A percentile compares a stretch with the other conserved stretches of the same genome.
Evolutionary conservation across 2,329 filamentous ascomycete genomes (phyloP).

Genomic region (Stachybotrys chlorohalonatus): DNA sequence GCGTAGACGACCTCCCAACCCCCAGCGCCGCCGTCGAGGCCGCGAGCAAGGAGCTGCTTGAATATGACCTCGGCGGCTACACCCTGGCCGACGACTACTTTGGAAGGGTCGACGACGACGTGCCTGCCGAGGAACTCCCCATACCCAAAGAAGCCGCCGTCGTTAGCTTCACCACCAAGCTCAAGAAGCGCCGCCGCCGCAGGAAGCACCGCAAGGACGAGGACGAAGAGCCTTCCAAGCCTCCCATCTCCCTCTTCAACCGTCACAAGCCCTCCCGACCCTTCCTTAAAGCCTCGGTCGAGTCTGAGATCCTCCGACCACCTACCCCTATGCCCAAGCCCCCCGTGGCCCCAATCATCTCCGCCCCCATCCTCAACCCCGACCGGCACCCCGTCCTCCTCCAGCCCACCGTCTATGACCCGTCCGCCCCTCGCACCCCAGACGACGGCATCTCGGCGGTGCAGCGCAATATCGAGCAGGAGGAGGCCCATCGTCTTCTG

Average conservation of each 20-base stretch:
- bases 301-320: constrained; percentile 15
- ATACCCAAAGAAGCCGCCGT: constrained; percentile 9
- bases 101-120: constrained; percentile 6
- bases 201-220: constrained; percentile 24
- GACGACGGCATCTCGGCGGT: constrained; percentile 45
- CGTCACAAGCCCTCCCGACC: constrained; percentile 15
- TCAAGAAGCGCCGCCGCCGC: constrained; percentile 34
- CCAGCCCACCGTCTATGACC: constrained; percentile 49
- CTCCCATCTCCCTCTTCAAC: constrained; percentile 9
- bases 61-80: constrained; percentile 28
- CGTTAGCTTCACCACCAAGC: constrained; percentile 33
- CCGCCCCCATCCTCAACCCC: constrained; percentile 39
- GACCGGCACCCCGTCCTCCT: constrained; percentile 43
- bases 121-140: constrained; percentile 8
- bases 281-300: constrained; percentile 12
- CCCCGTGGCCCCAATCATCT: constrained; percentile 23
- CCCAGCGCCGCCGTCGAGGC: constrained; percentile 46
- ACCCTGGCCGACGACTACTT: constrained; percentile 25
- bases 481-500: constrained; percentile 44
- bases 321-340: constrained; percentile 20
- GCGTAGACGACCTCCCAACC: constrained; percentile 29
- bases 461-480: constrained; percentile 48
- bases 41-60: constrained; percentile 39
- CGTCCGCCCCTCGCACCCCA: constrained; percentile 15
- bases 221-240: constrained; percentile 8